Base-by-base conservation (phyloP, 179 eudicot species). In the Camellia oleifera region DNA sequence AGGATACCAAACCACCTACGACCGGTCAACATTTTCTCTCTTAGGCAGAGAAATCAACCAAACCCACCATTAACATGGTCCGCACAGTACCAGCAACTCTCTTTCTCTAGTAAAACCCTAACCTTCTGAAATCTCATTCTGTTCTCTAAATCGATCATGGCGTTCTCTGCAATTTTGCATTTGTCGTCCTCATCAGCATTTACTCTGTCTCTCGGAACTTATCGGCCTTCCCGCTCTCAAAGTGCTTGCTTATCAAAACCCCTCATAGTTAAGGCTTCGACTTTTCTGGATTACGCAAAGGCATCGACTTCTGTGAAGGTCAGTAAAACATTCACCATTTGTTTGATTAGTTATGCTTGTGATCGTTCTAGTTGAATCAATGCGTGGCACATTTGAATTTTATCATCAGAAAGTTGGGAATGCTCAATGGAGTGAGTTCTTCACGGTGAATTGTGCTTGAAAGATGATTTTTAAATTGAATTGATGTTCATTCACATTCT, bases 201-300 rank as follows among this genome's bases (percentile, higher is more conserved):
- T 18, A 26, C 23, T 7, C 23, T 53, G 7, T 77, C 53, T 9
- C 46, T 50, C 74, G 40, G 15, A 77, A 40, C 50, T 53, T 53
- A 4, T 52, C 63, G 53, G 53, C 63, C 73, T 14, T 9, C 73
- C 63, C 17, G 52, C 1, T 53, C 80, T 2, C 80, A 15, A 26
- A 11, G 7, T 67, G 63, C 26, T 66, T 53, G 15, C 64, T 65
- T 32, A n/a, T 17, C 72, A 11, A 89, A 86, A 45, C 77, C 74
- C n/a, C 77, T 87, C 2, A 69, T 58, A 46, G 77, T 83, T 4
- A 52, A 61, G 69, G 87, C 90, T 84, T 87, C 91, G 54, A 75
- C 90, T 78, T 90, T 91, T 4, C 42, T 85, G 71, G 83, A 74
- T 79, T 86, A 73, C 74, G 81, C 87, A 57, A 81, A 58, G 76